Percentiles rank a stretch among this genome's conserved stretches.
phyloP scores from a whole-genome alignment of 352 stramenopile species.

The Globisporangium perplexum region DNA sequence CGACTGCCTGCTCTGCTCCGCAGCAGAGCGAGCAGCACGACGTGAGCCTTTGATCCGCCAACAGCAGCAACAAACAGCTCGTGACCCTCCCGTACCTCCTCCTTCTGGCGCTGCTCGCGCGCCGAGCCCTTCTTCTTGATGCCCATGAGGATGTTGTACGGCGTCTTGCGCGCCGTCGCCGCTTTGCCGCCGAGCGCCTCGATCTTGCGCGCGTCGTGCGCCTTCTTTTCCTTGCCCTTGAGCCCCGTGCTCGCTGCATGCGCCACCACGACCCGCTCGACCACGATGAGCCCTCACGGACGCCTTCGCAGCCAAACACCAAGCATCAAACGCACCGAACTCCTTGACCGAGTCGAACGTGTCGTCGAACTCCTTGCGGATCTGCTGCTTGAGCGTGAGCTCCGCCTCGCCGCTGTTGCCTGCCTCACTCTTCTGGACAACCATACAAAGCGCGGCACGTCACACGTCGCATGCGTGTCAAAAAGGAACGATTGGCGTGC shows the following conservation, averaged over 20 bases:
- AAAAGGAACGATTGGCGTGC: neutral
- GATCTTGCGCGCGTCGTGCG: constrained; percentile 65
- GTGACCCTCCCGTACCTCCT: constrained; percentile 32
- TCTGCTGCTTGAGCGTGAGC: constrained; percentile 54
- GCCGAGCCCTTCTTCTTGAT: constrained; percentile 59
- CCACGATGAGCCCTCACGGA: neutral
- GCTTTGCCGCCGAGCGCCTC: constrained; percentile 60
- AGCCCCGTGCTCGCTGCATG: constrained; percentile 37
- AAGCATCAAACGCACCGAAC: constrained; percentile 33
- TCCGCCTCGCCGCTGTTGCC: constrained; percentile 18
- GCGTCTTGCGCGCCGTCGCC: constrained; percentile 45
- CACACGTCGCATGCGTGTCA: neutral
- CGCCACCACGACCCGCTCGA: neutral
- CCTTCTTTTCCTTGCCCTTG: constrained; percentile 80
- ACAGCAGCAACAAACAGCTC: neutral
- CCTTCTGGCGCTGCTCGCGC: constrained; percentile 47
- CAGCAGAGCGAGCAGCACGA: constrained; percentile 5
- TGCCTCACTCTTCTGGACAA: constrained; percentile 20
- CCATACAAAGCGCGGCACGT: constrained; percentile 1
- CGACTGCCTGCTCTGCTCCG: constrained; percentile 47
- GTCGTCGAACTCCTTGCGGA: constrained; percentile 74
- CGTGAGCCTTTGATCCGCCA: neutral
- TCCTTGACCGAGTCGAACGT: constrained; percentile 63
- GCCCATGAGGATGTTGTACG: constrained; percentile 70
- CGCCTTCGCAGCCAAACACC: neutral